phyloP scores from a whole-genome alignment of 2,329 filamentous ascomycete genomes.

The Scedosporium minutisporum region DNA sequence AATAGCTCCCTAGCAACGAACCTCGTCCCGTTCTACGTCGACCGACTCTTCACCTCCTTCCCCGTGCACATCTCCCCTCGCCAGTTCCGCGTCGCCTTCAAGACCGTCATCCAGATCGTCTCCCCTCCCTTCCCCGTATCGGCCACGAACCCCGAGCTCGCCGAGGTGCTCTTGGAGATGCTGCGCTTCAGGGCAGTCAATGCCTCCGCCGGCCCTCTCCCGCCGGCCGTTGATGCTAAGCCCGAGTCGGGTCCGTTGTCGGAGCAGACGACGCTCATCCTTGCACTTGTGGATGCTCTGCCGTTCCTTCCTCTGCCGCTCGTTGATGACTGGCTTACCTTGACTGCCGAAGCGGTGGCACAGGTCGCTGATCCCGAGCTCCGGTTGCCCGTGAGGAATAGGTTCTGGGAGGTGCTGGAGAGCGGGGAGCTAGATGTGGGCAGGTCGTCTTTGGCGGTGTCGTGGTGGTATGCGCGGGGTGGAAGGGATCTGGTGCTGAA shows the following conservation, averaged over 20 bases:
- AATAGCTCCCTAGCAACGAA: conserved; percentile 61
- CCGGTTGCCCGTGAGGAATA: conserved; percentile 53
- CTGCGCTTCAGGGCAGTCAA: conserved; percentile 54
- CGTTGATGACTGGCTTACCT: conserved; percentile 71
- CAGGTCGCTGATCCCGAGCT: conserved; percentile 51
- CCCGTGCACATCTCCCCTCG: conserved; percentile 67
- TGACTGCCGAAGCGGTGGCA: conserved; percentile 59
- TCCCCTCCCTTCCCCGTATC: conserved; percentile 70
- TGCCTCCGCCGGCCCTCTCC: conserved; percentile 37
- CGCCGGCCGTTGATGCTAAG: conserved; percentile 19
- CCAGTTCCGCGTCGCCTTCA: conserved; percentile 83
- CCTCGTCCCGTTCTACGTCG: conserved; percentile 74
- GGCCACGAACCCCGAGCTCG: conserved; percentile 64
- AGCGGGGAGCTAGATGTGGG: conserved; percentile 85
- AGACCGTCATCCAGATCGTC: conserved; percentile 71
- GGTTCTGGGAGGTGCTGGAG: conserved; percentile 72
- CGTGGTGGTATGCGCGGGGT: conserved; percentile 68
- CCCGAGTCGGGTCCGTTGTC: conserved; percentile 39
- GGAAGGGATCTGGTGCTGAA: conserved; percentile 41
- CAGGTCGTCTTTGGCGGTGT: conserved; percentile 65
- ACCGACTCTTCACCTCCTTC: conserved; percentile 71
- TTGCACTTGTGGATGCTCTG: conserved; percentile 71
- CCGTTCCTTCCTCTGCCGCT: conserved; percentile 61
- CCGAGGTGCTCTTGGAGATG: conserved; percentile 72
- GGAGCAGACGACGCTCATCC: conserved; percentile 66